phyloP scores from a whole-genome alignment of 306 rosid genomes.

The Notholithocarpus densiflorus region DNA sequence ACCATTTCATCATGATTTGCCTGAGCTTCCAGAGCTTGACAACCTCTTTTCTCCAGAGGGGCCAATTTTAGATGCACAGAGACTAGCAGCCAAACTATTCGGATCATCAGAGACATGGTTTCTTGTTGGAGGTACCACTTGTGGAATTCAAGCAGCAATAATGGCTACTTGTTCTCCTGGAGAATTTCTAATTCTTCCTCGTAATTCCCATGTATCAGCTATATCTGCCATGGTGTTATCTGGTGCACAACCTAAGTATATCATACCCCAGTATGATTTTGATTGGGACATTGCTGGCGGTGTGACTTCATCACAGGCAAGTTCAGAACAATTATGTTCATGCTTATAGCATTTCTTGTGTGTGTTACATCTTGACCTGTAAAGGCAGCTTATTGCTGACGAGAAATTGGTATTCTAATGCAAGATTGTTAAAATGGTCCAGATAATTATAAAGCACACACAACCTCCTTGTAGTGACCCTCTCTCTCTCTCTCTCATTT shows the following conservation, averaged over 20 bases:
- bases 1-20: constrained; percentile 70
- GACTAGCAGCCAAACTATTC: constrained; percentile 70
- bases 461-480: background rate
- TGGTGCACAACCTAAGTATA: constrained; percentile 75
- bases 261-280: constrained; percentile 61
- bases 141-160: constrained; percentile 85
- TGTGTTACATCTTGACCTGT: background rate
- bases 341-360: background rate
- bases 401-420: background rate
- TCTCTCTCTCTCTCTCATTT: background rate
- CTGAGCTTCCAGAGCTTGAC: constrained; percentile 80
- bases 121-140: constrained; percentile 91
- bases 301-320: constrained; percentile 61
- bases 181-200: constrained; percentile 64
- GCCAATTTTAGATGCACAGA: constrained; percentile 80
- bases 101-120: constrained; percentile 85
- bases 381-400: background rate
- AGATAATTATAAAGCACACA: background rate
- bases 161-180: constrained; percentile 85
- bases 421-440: background rate
- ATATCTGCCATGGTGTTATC: constrained; percentile 75
- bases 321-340: constrained; percentile 17
- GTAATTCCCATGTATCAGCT: constrained; percentile 79
- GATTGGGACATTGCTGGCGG: constrained; percentile 73
- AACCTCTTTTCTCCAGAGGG: constrained; percentile 74